phyloP scores from a whole-genome alignment of 2,329 filamentous ascomycete genomes.

The Chaetomiaceae sp. region DNA sequence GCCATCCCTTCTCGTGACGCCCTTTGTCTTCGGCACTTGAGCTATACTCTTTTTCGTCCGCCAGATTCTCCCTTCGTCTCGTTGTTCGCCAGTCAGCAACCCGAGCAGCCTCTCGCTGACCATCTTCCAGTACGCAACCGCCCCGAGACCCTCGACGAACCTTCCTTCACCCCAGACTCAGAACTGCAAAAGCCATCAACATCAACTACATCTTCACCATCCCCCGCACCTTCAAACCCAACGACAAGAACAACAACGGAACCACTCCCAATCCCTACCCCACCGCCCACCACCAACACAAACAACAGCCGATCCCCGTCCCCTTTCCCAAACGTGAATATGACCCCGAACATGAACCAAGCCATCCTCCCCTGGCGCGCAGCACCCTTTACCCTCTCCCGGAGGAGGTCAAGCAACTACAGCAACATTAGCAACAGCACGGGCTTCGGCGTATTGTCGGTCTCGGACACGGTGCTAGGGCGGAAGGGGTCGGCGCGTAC shows the following conservation, averaged over 20 bases:
- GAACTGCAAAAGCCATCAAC: no score
- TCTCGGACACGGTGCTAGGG: slow-evolving; percentile 7
- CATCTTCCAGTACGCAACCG: no score
- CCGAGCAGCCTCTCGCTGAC: no score
- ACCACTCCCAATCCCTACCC: not conserved
- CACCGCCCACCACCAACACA: not conserved
- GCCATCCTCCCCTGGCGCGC: slow-evolving; percentile 13
- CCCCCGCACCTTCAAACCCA: no score
- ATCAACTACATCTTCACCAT: no score
- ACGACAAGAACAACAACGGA: not conserved
- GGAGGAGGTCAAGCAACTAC: not conserved
- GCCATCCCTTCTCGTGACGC: no score
- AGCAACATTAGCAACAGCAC: not conserved
- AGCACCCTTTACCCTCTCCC: slow-evolving; percentile 5
- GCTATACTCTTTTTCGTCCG: no score
- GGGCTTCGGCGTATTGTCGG: not conserved
- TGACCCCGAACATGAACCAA: not conserved
- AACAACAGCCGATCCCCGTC: not conserved
- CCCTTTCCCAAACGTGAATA: not conserved
- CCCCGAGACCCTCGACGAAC: no score
- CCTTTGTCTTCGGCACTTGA: no score
- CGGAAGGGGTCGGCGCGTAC: slow-evolving; percentile 13
- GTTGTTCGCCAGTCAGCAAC: no score
- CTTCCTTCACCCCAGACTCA: no score
- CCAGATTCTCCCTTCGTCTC: no score